Percentiles rank a stretch among this genome's conserved stretches.
Evolutionary conservation across 192 early-diverging fungal species (phyloP).

Genomic region (Mortierella claussenii): DNA sequence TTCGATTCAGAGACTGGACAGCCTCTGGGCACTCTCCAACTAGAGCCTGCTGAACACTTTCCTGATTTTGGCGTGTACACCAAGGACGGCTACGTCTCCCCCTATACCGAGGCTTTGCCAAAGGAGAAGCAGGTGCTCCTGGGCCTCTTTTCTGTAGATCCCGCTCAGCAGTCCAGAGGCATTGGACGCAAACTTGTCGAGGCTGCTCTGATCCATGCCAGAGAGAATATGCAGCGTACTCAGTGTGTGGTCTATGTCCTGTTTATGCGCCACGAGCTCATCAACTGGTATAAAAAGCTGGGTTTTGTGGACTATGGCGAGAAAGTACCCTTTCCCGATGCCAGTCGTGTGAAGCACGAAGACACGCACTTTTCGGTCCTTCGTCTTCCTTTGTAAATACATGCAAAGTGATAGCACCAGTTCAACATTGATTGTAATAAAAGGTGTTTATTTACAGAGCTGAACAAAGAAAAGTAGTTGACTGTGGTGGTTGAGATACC

Average conservation of each 20-base stretch:
- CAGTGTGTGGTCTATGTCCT: conserved; percentile 56
- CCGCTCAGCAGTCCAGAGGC: conserved; percentile 57
- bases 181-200: conserved; percentile 61
- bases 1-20: conserved; percentile 45
- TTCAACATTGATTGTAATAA: no score
- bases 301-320: conserved; percentile 60
- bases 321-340: conserved; percentile 54
- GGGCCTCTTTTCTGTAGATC: conserved; percentile 61
- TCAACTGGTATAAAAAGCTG: conserved; percentile 59
- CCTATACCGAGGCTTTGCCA: conserved; percentile 13
- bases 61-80: conserved; percentile 41
- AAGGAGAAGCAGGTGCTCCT: conserved; percentile 55
- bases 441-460: background rate
- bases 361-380: conserved; percentile 55
- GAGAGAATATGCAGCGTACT: conserved; percentile 35
- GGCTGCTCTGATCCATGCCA: conserved; percentile 37
- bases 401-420: no score
- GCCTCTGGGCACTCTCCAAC: conserved; percentile 60
- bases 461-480: no score
- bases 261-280: conserved; percentile 53
- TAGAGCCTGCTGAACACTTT: conserved; percentile 46
- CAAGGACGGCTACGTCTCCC: conserved; percentile 19
- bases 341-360: conserved; percentile 35
- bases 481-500: no score
- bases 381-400: conserved; percentile 18